phyloP scores from a whole-genome alignment of 495 filamentous ascomycete genomes.

The Friedmanniomyces simplex region DNA sequence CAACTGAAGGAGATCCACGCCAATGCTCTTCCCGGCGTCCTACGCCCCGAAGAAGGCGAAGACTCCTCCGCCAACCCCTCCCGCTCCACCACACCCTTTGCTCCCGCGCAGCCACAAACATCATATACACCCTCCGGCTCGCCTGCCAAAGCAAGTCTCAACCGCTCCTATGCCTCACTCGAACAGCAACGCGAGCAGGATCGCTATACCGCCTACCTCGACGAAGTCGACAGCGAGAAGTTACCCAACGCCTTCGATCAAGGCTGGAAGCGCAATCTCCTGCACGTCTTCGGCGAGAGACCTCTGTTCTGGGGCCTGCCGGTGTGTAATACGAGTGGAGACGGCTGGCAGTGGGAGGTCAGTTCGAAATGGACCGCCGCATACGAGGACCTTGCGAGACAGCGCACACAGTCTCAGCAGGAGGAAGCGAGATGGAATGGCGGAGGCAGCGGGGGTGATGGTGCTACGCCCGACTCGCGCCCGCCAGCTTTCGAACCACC shows the following conservation, averaged over 20 bases:
- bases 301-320: constrained; percentile 70
- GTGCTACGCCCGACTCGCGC: constrained; percentile 21
- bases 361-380: constrained; percentile 38
- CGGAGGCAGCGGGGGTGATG: constrained; percentile 17
- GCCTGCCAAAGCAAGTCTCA: constrained; percentile 41
- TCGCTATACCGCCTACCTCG: constrained; percentile 78
- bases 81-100: constrained; percentile 1
- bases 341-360: constrained; percentile 94
- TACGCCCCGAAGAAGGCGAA: constrained; percentile 70
- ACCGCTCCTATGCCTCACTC: constrained; percentile 55
- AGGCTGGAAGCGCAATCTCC: constrained; percentile 68
- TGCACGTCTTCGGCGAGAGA: constrained; percentile 66
- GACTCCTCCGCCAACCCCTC: constrained; percentile 20
- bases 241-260: constrained; percentile 90
- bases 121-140: constrained; percentile 20
- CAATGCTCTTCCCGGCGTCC: constrained; percentile 71
- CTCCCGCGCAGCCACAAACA: constrained; percentile 10
- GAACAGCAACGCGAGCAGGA: constrained; percentile 61
- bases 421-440: constrained; percentile 21
- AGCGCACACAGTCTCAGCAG: constrained; percentile 17
- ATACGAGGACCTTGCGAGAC: constrained; percentile 23
- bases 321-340: constrained; percentile 69
- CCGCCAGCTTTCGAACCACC: not conserved
- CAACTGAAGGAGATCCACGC: constrained; percentile 73
- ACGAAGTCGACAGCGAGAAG: constrained; percentile 74